phyloP scores from a whole-genome alignment of 2,329 filamentous ascomycete genomes.

The Epichloe baconii region DNA sequence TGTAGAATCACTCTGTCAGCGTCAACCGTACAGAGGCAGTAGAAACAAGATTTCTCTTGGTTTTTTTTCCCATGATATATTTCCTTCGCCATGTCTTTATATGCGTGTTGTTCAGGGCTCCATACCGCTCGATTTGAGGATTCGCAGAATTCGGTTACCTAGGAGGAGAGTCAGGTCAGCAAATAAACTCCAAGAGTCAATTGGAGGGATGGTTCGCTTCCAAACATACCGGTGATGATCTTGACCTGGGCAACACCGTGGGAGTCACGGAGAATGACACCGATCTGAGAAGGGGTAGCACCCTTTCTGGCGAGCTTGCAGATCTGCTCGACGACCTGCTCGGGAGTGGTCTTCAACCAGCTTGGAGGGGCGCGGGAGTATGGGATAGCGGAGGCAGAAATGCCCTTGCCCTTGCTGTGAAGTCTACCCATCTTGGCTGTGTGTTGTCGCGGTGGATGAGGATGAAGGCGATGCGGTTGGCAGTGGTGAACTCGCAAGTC shows the following conservation, averaged over 20 bases:
- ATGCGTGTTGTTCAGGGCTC: conserved; percentile 22
- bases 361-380: conserved; percentile 88
- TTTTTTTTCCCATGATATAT: conserved; percentile 13
- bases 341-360: conserved; percentile 98
- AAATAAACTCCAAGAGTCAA: conserved; percentile 2
- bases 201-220: too few relatives aligned
- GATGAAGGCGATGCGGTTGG: conserved; percentile 17
- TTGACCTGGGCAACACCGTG: conserved; percentile 98
- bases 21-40: conserved; percentile 80
- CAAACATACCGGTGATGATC: conserved; percentile 76
- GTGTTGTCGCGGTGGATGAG: conserved; percentile 24
- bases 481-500: conserved; percentile 15
- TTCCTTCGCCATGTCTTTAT: conserved; percentile 15
- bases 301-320: conserved; percentile 98
- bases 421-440: conserved; percentile 77
- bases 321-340: conserved; percentile 98
- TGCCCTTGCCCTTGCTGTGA: conserved; percentile 99
- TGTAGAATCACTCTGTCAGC: conserved; percentile 84
- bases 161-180: conserved; percentile 25
- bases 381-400: conserved; percentile 86
- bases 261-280: conserved; percentile 95
- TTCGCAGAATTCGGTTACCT: conserved; percentile 99
- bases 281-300: conserved; percentile 95
- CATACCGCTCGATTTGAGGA: conserved; percentile 96
- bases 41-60: conserved; percentile 13